Percentiles rank a stretch among this genome's conserved stretches.
These are phyloP conservation scores for Leccinum olivaceopallidum DNA, from an alignment of 768 basidiomycete genomes.

Conservation along the genomic window DNA sequence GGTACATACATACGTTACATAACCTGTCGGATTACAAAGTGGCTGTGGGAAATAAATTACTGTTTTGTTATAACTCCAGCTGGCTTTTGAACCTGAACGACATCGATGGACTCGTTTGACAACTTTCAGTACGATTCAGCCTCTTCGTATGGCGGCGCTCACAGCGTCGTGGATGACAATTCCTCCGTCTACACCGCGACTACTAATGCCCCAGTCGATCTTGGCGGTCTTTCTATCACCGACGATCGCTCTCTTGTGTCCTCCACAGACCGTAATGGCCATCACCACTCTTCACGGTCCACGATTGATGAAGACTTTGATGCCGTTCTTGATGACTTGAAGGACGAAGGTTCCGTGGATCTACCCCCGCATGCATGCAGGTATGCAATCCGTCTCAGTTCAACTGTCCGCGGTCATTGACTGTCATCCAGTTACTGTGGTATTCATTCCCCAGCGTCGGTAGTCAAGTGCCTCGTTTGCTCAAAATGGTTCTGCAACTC, in stretches of 20 bases:
- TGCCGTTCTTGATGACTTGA: slow-evolving; percentile 84
- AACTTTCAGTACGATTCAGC: slow-evolving; percentile 85
- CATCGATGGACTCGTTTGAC: slow-evolving; percentile 76
- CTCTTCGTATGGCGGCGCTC: slow-evolving; percentile 71
- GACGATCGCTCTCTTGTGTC: slow-evolving; percentile 55
- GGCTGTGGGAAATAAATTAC: slow-evolving; percentile 29
- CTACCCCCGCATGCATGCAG: slow-evolving; percentile 95
- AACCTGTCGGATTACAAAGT: slow-evolving; percentile 14
- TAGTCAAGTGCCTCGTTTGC: slow-evolving; percentile 92
- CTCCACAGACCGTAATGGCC: slow-evolving; percentile 40
- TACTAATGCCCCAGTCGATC: slow-evolving; percentile 61
- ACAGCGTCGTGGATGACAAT: slow-evolving; percentile 74
- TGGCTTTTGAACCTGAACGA: slow-evolving; percentile 19
- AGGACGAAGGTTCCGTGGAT: slow-evolving; percentile 77
- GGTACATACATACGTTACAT: not conserved
- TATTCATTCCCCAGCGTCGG: slow-evolving; percentile 95
- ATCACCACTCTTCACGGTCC: slow-evolving; percentile 35
- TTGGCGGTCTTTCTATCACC: slow-evolving; percentile 66
- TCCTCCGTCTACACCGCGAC: slow-evolving; percentile 80
- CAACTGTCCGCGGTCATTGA: slow-evolving; percentile 10
- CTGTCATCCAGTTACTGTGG: slow-evolving; percentile 80
- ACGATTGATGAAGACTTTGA: slow-evolving; percentile 84
- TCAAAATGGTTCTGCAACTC: slow-evolving; percentile 99
- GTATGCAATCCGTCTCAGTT: slow-evolving; percentile 42
- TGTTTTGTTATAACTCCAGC: slow-evolving; percentile 12